phyloP scores from a whole-genome alignment of 129 eudicot species.

The Sambucus nigra region DNA sequence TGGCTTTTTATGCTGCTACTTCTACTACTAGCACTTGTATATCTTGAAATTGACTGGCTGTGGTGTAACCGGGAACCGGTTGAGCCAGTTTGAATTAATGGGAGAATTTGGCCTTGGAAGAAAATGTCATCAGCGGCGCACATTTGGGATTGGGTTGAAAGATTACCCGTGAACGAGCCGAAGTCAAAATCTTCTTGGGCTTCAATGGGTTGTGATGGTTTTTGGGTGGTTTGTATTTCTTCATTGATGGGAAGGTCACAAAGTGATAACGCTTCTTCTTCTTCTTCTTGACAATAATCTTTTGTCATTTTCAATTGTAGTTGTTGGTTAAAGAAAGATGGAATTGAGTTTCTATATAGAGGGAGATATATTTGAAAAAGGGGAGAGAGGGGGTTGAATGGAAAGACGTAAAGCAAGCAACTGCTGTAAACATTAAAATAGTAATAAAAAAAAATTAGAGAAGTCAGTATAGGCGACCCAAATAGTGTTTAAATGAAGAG shows the following conservation, averaged over 20 bases:
- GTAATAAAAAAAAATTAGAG: background rate
- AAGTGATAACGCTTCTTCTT: slow-evolving; percentile 64
- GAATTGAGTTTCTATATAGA: slow-evolving; percentile 16
- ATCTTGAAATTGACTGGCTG: slow-evolving; percentile 31
- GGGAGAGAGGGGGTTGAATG: background rate
- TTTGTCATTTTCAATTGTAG: slow-evolving; percentile 12
- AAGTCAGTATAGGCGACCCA: slow-evolving; percentile 14
- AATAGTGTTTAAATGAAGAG: slow-evolving; percentile 15
- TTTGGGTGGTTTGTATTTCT: background rate
- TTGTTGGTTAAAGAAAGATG: background rate
- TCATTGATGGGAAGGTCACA: slow-evolving; percentile 64
- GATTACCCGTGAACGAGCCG: slow-evolving; percentile 26
- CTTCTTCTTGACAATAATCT: slow-evolving; percentile 35
- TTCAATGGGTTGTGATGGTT: background rate
- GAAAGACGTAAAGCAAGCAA: slow-evolving; percentile 5
- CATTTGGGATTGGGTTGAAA: slow-evolving; percentile 44
- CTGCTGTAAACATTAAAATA: slow-evolving; percentile 23
- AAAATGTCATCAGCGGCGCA: slow-evolving; percentile 85
- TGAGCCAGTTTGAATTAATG: slow-evolving; percentile 37
- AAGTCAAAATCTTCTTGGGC: slow-evolving; percentile 60
- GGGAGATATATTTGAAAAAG: slow-evolving; percentile 16
- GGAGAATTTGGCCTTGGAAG: slow-evolving; percentile 74
- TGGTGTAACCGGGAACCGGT: background rate
- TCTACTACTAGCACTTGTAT: slow-evolving; percentile 46
- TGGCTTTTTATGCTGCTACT: slow-evolving; percentile 47